Evolutionary conservation across 2,329 filamentous ascomycete genomes (phyloP).

Genomic region (Alternaria incomplexa): DNA sequence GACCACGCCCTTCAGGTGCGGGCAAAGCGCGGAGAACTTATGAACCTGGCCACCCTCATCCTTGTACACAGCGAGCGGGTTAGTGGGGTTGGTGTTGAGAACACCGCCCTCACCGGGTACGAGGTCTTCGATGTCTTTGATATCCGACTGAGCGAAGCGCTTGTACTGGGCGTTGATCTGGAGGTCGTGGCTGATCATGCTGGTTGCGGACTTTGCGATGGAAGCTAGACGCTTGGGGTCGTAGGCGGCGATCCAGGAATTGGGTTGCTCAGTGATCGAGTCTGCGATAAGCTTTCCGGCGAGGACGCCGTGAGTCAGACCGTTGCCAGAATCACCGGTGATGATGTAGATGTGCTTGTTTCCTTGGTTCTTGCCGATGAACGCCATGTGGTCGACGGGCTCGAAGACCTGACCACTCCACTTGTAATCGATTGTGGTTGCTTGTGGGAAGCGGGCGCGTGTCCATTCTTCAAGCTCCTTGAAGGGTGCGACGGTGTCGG

Average conservation of each 20-base stretch:
- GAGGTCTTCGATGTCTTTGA: constrained; percentile 63
- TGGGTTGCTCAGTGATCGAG: constrained; percentile 58
- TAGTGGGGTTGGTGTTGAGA: constrained; percentile 55
- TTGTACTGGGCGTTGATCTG: constrained; percentile 65
- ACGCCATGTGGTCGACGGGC: constrained; percentile 61
- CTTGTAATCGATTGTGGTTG: constrained; percentile 58
- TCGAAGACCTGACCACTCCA: constrained; percentile 67
- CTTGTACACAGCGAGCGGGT: constrained; percentile 63
- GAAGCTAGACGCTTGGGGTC: constrained; percentile 56
- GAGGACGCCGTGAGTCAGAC: constrained; percentile 62
- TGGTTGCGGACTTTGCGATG: constrained; percentile 54
- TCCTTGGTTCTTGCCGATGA: constrained; percentile 63
- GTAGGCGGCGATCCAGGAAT: constrained; percentile 60
- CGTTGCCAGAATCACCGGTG: constrained; percentile 65
- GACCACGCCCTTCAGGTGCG: constrained; percentile 62
- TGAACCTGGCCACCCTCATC: constrained; percentile 59
- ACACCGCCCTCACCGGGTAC: constrained; percentile 59
- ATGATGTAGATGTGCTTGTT: constrained; percentile 59
- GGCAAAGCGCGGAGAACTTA: constrained; percentile 62
- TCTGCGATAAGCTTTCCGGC: constrained; percentile 61
- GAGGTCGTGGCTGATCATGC: constrained; percentile 59
- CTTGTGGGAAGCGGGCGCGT: constrained; percentile 59
- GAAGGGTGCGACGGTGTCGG: constrained; percentile 54
- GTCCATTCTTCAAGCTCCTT: constrained; percentile 61
- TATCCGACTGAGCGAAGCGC: constrained; percentile 60